Conservation (phyloP, 352 stramenopile genomes). For the Pythium insidiosum region DNA sequence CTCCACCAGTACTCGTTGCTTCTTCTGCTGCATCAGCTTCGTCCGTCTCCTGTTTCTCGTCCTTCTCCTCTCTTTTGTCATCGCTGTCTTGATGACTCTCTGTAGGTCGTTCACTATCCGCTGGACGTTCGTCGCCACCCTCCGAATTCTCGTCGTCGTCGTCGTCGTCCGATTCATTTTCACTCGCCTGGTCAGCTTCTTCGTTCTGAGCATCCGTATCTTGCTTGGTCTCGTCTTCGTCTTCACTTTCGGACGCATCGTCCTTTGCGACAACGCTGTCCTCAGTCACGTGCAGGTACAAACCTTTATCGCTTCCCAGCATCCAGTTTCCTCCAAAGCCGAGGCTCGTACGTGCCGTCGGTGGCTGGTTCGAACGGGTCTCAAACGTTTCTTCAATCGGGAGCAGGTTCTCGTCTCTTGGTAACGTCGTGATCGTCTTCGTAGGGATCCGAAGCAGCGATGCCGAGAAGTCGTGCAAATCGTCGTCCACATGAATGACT, state of each 20-base stretch:
- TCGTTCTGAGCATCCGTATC: slow-evolving; percentile 4
- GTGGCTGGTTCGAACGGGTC: background rate
- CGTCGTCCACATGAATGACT: slow-evolving; percentile 48
- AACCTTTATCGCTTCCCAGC: slow-evolving; percentile 63
- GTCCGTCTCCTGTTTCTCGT: background rate
- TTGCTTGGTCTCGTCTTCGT: slow-evolving; percentile 29
- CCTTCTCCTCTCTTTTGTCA: background rate
- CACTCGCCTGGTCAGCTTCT: background rate
- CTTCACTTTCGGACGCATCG: slow-evolving; percentile 30
- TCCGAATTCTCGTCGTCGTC: slow-evolving; percentile 4
- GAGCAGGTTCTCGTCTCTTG: slow-evolving; percentile 46
- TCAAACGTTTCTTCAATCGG: slow-evolving; percentile 32
- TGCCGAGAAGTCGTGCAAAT: slow-evolving; percentile 55
- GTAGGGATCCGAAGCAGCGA: slow-evolving; percentile 62
- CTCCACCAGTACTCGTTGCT: background rate
- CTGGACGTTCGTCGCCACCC: too few species aligned
- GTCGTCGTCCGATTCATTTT: background rate
- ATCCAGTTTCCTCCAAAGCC: slow-evolving; percentile 78
- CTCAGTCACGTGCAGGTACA: slow-evolving; percentile 65
- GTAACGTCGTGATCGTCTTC: slow-evolving; percentile 69
- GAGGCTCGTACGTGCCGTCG: slow-evolving; percentile 6
- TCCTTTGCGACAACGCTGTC: slow-evolving; percentile 53
- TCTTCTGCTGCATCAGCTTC: background rate
- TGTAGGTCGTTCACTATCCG: too few species aligned
- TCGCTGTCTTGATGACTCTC: too few species aligned